Evolutionary conservation across 176 grass and related monocot species (phyloP), one percentile per base, ranked within the genome.

Genomic region (Triticum timopheevii): DNA sequence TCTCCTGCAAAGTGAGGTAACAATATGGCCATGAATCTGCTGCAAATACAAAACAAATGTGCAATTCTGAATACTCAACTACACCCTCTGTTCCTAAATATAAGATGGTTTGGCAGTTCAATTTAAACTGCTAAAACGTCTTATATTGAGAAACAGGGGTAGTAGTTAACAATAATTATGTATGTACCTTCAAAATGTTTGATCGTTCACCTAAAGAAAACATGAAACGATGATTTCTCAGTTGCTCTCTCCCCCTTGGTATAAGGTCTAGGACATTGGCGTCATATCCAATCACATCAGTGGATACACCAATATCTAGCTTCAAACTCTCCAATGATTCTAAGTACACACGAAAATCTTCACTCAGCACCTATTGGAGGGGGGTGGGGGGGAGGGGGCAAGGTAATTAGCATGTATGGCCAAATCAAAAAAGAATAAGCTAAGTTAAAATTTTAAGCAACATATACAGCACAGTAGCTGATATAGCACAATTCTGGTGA

Each of bases 161-260:
- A 19, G 49, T 52, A 52, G 40, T 64, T 45, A 42, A 65, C 13
- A 59, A 2, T 8, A 20, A 44, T 74, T 83, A 44, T 82, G 65
- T 11, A 73, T 61, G 47, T 87, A 94, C 95, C 90, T 97, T 97
- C 67, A 97, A 91, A 83, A 97, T 93, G 73, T 94, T 87, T 95
- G 91, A 79, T 76, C 92, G 92, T 80, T 95, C 87, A 61, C 95
- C 95, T 87, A 95, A 90, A 49, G 92, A 90, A 93, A 97, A 97
- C 81, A 97, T 92, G 86, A 91, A 92, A 80, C 79, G 84, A 28
- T 84, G 86, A 72, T 83, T 89, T 87, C 91, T 91, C 54, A 86
- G 64, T 84, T 92, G 82, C 8, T 93, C 90, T 82, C 91, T 91
- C 45, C 89, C 91, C 79, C 84, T 91, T 91, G 88, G 79, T 59